Percentiles rank a stretch among this genome's conserved stretches.
Evolutionary conservation across 2,329 filamentous ascomycete species (phyloP).

Genomic region (Monilinia fructicola): DNA sequence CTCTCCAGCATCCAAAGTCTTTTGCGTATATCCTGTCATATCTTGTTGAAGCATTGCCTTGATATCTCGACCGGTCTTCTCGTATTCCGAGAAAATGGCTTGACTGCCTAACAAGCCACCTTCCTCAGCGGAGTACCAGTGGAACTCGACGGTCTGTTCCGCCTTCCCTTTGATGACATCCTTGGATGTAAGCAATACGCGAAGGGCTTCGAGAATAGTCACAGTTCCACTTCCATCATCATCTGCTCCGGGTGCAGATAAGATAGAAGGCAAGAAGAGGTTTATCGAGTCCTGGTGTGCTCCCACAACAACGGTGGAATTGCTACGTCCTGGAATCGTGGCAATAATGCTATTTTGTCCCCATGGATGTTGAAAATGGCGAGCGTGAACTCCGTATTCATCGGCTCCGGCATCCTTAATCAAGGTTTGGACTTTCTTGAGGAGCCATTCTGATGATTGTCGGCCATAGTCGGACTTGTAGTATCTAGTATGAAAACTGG

Average conservation of each 20-base stretch:
- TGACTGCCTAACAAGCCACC: constrained; percentile 84
- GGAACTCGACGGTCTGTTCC: constrained; percentile 89
- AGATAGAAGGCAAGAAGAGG: constrained; percentile 78
- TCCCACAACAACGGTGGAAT: constrained; percentile 84
- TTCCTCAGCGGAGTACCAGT: constrained; percentile 93
- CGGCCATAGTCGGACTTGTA: constrained; percentile 76
- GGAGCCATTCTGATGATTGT: constrained; percentile 85
- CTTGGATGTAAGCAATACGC: constrained; percentile 72
- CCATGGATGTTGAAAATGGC: constrained; percentile 80
- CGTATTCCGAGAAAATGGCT: constrained; percentile 82
- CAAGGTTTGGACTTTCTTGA: constrained; percentile 69
- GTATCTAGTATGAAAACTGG: constrained; percentile 78
- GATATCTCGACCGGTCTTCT: constrained; percentile 68
- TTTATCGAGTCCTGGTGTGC: constrained; percentile 97
- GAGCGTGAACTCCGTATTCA: constrained; percentile 63
- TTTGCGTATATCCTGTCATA: constrained; percentile 89
- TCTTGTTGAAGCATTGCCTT: constrained; percentile 98
- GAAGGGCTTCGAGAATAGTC: constrained; percentile 88
- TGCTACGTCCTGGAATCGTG: constrained; percentile 80
- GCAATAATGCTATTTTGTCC: constrained; percentile 89
- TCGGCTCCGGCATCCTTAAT: constrained; percentile 70
- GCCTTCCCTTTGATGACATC: constrained; percentile 69
- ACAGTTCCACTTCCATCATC: constrained; percentile 92
- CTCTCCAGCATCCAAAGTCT: constrained; percentile 77
- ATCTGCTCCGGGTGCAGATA: constrained; percentile 89